phyloP scores from a whole-genome alignment of 1,284 basidiomycete species.

The Moesziomyces antarcticus region DNA sequence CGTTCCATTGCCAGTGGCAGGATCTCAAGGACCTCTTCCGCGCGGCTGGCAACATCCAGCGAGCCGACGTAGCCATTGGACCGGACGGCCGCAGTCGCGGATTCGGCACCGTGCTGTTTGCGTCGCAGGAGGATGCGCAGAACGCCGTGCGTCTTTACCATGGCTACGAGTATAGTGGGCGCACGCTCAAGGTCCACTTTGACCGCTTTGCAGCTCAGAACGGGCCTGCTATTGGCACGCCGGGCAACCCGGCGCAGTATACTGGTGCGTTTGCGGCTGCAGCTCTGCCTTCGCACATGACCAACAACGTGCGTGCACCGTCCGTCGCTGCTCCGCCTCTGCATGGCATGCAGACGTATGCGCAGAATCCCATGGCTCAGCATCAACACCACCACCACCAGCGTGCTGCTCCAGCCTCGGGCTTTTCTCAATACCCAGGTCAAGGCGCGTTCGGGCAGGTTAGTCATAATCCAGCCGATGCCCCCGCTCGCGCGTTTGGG shows the following conservation, averaged over 20 bases:
- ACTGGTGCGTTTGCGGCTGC: constrained; percentile 63
- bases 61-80: constrained; percentile 91
- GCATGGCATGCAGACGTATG: constrained; percentile 19
- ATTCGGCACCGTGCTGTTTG: constrained; percentile 91
- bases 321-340: constrained; percentile 12
- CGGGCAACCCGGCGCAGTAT: constrained; percentile 64
- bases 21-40: constrained; percentile 66
- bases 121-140: constrained; percentile 88
- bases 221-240: constrained; percentile 45
- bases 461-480: constrained; percentile 14
- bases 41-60: constrained; percentile 77
- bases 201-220: constrained; percentile 70
- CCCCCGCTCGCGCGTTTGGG: neutral
- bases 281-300: constrained; percentile 56
- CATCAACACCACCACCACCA: constrained; percentile 30
- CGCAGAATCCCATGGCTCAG: neutral
- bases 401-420: constrained; percentile 1
- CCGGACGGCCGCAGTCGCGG: constrained; percentile 91
- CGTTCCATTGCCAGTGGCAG: constrained; percentile 67
- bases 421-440: constrained; percentile 14
- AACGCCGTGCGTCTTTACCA: constrained; percentile 76
- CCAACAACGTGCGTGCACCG: constrained; percentile 34
- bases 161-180: constrained; percentile 83
- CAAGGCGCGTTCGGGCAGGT: constrained; percentile 20
- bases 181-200: constrained; percentile 84